Conservation (phyloP, 2,329 filamentous ascomycete genomes). For the Hymenoscyphus linearis region DNA sequence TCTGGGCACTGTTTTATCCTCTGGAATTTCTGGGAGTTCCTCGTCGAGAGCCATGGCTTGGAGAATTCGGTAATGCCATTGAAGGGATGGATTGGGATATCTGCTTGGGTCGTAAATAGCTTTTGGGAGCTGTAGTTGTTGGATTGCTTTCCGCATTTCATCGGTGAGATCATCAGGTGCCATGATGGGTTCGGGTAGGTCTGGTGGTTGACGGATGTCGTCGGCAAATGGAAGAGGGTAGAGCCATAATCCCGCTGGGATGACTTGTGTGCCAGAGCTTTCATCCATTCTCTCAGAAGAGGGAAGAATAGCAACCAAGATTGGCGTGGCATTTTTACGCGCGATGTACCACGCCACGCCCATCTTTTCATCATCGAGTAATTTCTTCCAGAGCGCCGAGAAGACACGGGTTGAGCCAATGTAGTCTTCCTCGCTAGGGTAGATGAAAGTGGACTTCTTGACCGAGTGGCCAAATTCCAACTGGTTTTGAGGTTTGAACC, state of each 20-base stretch:
- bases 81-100: constrained; percentile 86
- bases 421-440: constrained; percentile 84
- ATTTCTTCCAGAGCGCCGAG: constrained; percentile 81
- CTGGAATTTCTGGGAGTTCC: constrained; percentile 65
- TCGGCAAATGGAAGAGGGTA: constrained; percentile 85
- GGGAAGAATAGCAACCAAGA: constrained; percentile 76
- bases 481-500: constrained; percentile 77
- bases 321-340: constrained; percentile 72
- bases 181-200: constrained; percentile 47
- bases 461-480: constrained; percentile 80
- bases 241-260: constrained; percentile 84
- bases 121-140: constrained; percentile 73
- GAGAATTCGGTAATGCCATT: constrained; percentile 96
- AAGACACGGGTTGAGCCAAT: constrained; percentile 92
- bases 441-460: constrained; percentile 86
- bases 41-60: constrained; percentile 90
- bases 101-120: constrained; percentile 76
- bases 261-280: constrained; percentile 58
- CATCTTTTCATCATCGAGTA: constrained; percentile 73
- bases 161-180: constrained; percentile 70
- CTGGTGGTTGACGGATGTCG: constrained; percentile 72
- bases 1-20: constrained; percentile 78
- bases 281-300: constrained; percentile 63
- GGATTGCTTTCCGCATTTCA: constrained; percentile 74
- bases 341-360: constrained; percentile 87